These are phyloP conservation scores for Rhodotorula toruloides DNA, from an alignment of 768 basidiomycete species.

Conservation along the genomic window DNA sequence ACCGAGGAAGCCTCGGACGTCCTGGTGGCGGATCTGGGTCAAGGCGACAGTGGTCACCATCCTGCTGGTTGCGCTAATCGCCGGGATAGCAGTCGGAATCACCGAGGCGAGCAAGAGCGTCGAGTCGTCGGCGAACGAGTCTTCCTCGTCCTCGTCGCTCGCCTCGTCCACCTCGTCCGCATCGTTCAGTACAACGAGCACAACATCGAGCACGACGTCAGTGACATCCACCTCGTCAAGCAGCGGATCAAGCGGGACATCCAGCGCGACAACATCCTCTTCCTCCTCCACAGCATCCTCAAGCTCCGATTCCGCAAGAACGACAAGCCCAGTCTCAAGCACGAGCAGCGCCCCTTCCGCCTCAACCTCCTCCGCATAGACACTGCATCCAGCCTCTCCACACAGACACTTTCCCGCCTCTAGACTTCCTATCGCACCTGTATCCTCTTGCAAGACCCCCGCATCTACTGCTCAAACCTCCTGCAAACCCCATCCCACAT, in stretches of 20 bases:
- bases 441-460: too few relatives aligned
- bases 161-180: background rate
- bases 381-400: too few relatives aligned
- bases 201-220: background rate
- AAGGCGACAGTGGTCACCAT: background rate
- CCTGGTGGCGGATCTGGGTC: background rate
- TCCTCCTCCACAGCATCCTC: background rate
- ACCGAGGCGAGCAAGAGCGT: background rate
- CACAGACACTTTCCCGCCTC: too few relatives aligned
- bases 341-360: background rate
- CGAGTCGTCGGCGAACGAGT: background rate
- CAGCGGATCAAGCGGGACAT: too few relatives aligned
- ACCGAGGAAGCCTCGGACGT: background rate
- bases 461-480: conserved; percentile 14
- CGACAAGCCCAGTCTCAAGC: background rate
- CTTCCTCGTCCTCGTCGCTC: background rate
- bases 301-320: background rate
- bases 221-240: background rate
- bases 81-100: background rate
- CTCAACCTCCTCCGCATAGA: background rate
- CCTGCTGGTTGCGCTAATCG: background rate
- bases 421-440: background rate
- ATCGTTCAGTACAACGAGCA: background rate
- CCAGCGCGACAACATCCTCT: background rate
- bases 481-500: conserved; percentile 20